phyloP scores from a whole-genome alignment of 345 rosid species.

The Noccaea bulbosa region DNA sequence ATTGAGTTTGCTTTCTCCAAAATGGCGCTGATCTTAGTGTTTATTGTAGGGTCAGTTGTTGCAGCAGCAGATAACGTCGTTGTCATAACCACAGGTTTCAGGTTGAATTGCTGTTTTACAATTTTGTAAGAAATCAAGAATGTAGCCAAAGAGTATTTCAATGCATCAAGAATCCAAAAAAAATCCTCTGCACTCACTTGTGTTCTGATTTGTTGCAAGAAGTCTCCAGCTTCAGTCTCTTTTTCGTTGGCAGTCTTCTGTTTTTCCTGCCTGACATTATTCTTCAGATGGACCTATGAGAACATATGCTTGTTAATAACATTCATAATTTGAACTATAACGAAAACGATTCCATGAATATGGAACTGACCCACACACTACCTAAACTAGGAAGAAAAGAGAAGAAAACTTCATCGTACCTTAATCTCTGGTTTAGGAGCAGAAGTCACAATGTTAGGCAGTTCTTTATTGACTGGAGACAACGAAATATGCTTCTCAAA shows the following conservation, averaged over 20 bases:
- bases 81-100: slow-evolving; percentile 58
- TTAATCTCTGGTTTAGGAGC: slow-evolving; percentile 47
- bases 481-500: slow-evolving; percentile 47
- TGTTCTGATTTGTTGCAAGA: slow-evolving; percentile 79
- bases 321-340: slow-evolving; percentile 25
- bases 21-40: slow-evolving; percentile 72
- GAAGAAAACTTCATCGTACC: slow-evolving; percentile 47
- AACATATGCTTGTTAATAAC: slow-evolving; percentile 11
- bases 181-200: slow-evolving; percentile 63
- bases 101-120: slow-evolving; percentile 66
- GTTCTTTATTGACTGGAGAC: slow-evolving; percentile 46
- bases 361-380: slow-evolving; percentile 23
- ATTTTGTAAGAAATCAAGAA: slow-evolving; percentile 14
- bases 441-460: slow-evolving; percentile 41
- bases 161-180: slow-evolving; percentile 9
- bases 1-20: slow-evolving; percentile 95
- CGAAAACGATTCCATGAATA: slow-evolving; percentile 19
- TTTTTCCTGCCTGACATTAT: slow-evolving; percentile 50
- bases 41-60: slow-evolving; percentile 51
- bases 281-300: slow-evolving; percentile 53
- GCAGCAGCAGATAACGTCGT: slow-evolving; percentile 51
- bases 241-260: slow-evolving; percentile 45
- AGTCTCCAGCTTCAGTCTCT: slow-evolving; percentile 72
- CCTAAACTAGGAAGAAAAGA: not conserved
- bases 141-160: slow-evolving; percentile 6